Evolutionary conservation across 768 basidiomycete species (phyloP).

Genomic region (Mycena haematopus): DNA sequence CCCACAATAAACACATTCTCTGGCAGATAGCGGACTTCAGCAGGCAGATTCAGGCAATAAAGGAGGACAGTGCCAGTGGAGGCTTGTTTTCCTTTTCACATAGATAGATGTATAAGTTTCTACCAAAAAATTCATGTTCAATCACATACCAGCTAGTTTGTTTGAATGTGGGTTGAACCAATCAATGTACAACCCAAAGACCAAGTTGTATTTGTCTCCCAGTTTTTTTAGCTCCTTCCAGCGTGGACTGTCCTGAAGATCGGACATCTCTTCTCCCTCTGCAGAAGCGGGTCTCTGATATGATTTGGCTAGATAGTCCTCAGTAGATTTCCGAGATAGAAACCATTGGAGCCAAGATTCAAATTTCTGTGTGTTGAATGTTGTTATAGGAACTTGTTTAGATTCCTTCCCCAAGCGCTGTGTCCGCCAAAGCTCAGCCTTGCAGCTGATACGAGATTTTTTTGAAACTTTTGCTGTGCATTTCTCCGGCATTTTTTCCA

Average conservation of each 20-base stretch:
- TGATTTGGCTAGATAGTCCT: slow-evolving; percentile 19
- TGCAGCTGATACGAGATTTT: background rate
- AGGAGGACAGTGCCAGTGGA: slow-evolving; percentile 28
- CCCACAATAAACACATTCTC: slow-evolving; percentile 38
- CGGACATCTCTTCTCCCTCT: slow-evolving; percentile 14
- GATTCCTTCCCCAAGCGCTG: slow-evolving; percentile 19
- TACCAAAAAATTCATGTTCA: background rate
- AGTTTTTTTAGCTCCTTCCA: slow-evolving; percentile 20
- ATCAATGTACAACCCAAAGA: slow-evolving; percentile 34
- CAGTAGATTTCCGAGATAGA: slow-evolving; percentile 20
- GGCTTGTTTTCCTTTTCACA: slow-evolving; percentile 6
- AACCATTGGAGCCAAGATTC: slow-evolving; percentile 23
- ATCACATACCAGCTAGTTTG: slow-evolving; percentile 31
- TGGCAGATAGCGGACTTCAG: slow-evolving; percentile 30
- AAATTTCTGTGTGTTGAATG: slow-evolving; percentile 19
- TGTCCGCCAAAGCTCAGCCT: slow-evolving; percentile 12
- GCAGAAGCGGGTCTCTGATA: slow-evolving; percentile 10
- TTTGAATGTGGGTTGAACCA: slow-evolving; percentile 36
- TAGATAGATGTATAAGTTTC: background rate
- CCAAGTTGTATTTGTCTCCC: slow-evolving; percentile 24
- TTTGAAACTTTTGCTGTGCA: background rate
- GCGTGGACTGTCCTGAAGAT: slow-evolving; percentile 23
- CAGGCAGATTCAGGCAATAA: slow-evolving; percentile 38
- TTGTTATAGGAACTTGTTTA: slow-evolving; percentile 10
- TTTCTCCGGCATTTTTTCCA: slow-evolving; percentile 1